Conservation (phyloP, 2,329 filamentous ascomycete genomes). For the Fusarium temperatum region DNA sequence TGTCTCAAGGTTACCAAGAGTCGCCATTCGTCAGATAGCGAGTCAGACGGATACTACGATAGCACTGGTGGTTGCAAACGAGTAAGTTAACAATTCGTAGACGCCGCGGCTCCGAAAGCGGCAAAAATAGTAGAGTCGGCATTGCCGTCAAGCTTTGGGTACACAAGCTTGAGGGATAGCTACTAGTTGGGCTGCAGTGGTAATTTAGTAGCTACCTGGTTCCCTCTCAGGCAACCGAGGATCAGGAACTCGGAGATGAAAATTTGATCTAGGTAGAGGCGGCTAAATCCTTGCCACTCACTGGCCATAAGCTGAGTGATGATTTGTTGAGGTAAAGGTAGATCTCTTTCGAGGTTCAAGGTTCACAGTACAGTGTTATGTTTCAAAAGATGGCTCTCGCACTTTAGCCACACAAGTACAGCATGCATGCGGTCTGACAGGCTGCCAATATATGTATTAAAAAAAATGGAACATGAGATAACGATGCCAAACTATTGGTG, state of each 20-base stretch:
- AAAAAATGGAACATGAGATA: background rate
- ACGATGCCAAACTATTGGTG: background rate
- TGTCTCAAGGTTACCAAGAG: slow-evolving; percentile 3
- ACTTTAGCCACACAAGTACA: slow-evolving; percentile 11
- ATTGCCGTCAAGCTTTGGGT: slow-evolving; percentile 26
- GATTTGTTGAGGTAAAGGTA: slow-evolving; percentile 14
- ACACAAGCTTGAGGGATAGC: background rate
- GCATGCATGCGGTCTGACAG: background rate
- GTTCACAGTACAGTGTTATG: slow-evolving; percentile 15
- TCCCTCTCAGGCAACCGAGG: slow-evolving; percentile 8
- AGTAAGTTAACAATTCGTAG: slow-evolving; percentile 22
- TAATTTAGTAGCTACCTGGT: background rate
- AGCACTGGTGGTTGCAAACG: slow-evolving; percentile 18
- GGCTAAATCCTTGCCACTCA: slow-evolving; percentile 34
- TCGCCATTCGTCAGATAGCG: slow-evolving; percentile 14
- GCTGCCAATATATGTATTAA: background rate
- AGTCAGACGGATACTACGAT: slow-evolving; percentile 17
- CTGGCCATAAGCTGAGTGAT: slow-evolving; percentile 4
- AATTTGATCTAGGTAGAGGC: slow-evolving; percentile 22
- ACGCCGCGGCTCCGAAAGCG: slow-evolving; percentile 27
- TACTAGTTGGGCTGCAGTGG: slow-evolving; percentile 19
- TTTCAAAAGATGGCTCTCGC: background rate
- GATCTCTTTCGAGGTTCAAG: slow-evolving; percentile 10
- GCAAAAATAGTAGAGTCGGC: slow-evolving; percentile 21
- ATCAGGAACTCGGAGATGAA: slow-evolving; percentile 9